phyloP scores from a whole-genome alignment of 2,329 filamentous ascomycete species.

The Penicillium frequentans region DNA sequence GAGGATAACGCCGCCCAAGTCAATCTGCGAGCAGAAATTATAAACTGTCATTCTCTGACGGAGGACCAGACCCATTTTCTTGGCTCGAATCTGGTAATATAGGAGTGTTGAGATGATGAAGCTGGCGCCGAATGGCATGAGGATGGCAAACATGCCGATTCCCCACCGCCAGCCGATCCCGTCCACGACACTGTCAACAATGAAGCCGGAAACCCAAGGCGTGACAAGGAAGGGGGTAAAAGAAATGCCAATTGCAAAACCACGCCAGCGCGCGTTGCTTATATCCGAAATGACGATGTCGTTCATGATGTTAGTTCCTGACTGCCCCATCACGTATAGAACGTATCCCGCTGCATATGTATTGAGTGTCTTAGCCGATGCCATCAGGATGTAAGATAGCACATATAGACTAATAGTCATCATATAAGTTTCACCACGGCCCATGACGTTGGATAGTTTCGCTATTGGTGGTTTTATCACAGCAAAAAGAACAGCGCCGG shows the following conservation, averaged over 20 bases:
- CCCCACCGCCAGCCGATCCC: constrained; percentile 49
- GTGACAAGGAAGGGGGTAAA: constrained; percentile 44
- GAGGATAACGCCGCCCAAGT: constrained; percentile 46
- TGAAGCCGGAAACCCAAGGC: constrained; percentile 44
- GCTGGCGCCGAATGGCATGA: constrained; percentile 41
- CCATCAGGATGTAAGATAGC: constrained; percentile 40
- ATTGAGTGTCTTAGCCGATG: constrained; percentile 35
- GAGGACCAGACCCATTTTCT: constrained; percentile 27
- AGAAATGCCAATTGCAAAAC: constrained; percentile 39
- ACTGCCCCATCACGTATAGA: constrained; percentile 39
- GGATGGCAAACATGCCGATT: constrained; percentile 46
- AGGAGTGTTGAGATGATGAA: constrained; percentile 41
- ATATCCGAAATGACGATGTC: constrained; percentile 45
- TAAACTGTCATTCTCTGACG: constrained; percentile 25
- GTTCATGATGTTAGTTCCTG: constrained; percentile 43
- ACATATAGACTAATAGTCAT: constrained; percentile 37
- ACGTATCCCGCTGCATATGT: constrained; percentile 40
- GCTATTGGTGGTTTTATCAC: constrained; percentile 45
- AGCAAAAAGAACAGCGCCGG: constrained; percentile 40
- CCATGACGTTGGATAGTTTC: constrained; percentile 46
- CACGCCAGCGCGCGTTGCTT: constrained; percentile 42
- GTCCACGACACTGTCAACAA: constrained; percentile 41
- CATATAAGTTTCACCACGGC: constrained; percentile 41
- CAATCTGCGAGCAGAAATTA: constrained; percentile 36
- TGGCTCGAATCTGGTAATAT: constrained; percentile 37